Evolutionary conservation across 164 flowering plant species (phyloP), one percentile per base, ranked within the genome.

Genomic region (Annona cherimola): DNA sequence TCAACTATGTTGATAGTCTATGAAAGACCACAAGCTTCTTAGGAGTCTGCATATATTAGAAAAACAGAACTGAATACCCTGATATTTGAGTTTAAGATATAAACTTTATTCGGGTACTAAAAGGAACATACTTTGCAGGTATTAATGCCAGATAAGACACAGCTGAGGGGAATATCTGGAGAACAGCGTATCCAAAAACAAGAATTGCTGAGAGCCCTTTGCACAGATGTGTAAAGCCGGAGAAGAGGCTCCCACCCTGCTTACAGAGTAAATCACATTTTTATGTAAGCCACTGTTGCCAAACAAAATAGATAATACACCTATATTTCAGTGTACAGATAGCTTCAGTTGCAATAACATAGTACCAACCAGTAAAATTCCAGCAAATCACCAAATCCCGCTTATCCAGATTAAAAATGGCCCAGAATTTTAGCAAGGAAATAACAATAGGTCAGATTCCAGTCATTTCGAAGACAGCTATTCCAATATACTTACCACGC

Each of bases 141-240:
- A 95, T 90, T 57, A 95, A 96, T 45, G 97, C 92, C 9, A 95
- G 88, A 79, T 88, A 93, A 61, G 82, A 73, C 73, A 90, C 76
- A 39, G 91, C 77, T 0, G 88, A 76, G 59, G 99, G 99, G 57
- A 93, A 74, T 75, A 90, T 75, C 83, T 87, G 97, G 71, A 89
- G 78, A 35, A 86, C 72, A 71, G 84, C 73, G 85, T 91, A 92
- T 16, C 89, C 97, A 4, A 81, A 85, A 5, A 91, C 69, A 67
- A 95, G 88, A 2, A 95, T 85, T 43, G 86, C 93, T 1, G 94
- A 88, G 5, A 95, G 81, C 45, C 97, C 99, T 79, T 93, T 95
- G 86, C 98, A 90, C 40, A 95, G 87, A 80, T 81, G 79, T 1
- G 96, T 95, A 67, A 88, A 91, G 63, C 99, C 99, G 61, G 86